Evolutionary conservation across 2,329 filamentous ascomycete species (phyloP).

Genomic region (Neocucurbitaria cava): DNA sequence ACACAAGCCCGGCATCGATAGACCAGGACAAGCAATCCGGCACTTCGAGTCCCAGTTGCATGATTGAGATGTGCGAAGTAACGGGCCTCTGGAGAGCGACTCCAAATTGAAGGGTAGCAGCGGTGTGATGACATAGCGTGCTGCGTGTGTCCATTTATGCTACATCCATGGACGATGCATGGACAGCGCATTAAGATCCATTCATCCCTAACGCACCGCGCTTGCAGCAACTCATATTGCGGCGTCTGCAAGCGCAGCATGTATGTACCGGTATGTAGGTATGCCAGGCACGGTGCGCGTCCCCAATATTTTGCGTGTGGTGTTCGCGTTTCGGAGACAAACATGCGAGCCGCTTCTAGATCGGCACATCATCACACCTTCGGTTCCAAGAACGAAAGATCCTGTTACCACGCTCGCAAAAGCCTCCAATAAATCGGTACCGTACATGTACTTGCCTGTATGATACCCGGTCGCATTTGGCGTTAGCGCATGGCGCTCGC

Average conservation of each 20-base stretch:
- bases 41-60: not conserved
- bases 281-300: not conserved
- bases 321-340: not conserved
- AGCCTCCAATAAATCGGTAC: not conserved
- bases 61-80: not conserved
- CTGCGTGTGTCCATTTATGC: not conserved
- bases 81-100: slow-evolving; percentile 1
- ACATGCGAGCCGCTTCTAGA: not conserved
- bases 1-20: not conserved
- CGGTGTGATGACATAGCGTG: not conserved
- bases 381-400: not conserved
- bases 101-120: slow-evolving; percentile 1
- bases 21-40: not conserved
- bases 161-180: not conserved
- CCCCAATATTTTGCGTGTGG: not conserved
- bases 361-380: not conserved
- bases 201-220: not conserved
- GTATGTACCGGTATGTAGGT: too few relatives aligned
- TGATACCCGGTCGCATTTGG: not conserved
- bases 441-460: not conserved
- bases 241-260: slow-evolving; percentile 6
- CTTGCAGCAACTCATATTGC: not conserved
- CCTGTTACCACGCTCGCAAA: not conserved
- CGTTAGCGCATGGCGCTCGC: not conserved
- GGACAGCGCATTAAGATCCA: not conserved